Conservation (phyloP, 177 flowering plant species). For the Telopea speciosissima region DNA sequence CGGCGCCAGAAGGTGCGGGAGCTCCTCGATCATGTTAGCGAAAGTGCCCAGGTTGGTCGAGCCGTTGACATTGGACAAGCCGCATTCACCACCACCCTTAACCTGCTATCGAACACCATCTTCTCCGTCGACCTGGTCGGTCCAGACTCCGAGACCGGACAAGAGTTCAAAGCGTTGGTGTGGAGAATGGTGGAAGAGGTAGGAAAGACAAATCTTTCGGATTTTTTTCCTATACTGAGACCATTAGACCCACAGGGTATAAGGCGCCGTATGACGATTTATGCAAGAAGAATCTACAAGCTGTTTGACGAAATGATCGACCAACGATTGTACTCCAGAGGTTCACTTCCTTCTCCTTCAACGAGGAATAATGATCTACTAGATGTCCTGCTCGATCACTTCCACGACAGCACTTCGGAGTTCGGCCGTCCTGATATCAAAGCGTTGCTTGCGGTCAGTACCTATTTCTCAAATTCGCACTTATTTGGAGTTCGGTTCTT, state of each 20-base stretch:
- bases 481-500: too few relatives aligned
- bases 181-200: conserved; percentile 6
- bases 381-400: too few relatives aligned
- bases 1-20: conserved; percentile 6
- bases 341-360: background rate
- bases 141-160: background rate
- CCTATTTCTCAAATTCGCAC: too few relatives aligned
- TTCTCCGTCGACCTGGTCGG: conserved; percentile 8
- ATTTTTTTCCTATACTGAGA: conserved; percentile 13
- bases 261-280: background rate
- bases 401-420: too few relatives aligned
- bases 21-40: background rate
- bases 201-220: conserved; percentile 12
- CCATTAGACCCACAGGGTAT: conserved; percentile 8
- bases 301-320: conserved; percentile 8
- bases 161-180: conserved; percentile 5
- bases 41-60: background rate
- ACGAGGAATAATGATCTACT: background rate
- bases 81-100: conserved; percentile 3
- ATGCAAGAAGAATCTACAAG: background rate
- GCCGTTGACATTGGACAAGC: background rate
- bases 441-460: too few relatives aligned
- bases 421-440: too few relatives aligned
- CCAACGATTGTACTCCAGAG: conserved; percentile 1
- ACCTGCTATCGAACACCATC: conserved; percentile 9